Base-by-base conservation (phyloP, 768 basidiomycete genomes). In the Hypsizygus marmoreus region DNA sequence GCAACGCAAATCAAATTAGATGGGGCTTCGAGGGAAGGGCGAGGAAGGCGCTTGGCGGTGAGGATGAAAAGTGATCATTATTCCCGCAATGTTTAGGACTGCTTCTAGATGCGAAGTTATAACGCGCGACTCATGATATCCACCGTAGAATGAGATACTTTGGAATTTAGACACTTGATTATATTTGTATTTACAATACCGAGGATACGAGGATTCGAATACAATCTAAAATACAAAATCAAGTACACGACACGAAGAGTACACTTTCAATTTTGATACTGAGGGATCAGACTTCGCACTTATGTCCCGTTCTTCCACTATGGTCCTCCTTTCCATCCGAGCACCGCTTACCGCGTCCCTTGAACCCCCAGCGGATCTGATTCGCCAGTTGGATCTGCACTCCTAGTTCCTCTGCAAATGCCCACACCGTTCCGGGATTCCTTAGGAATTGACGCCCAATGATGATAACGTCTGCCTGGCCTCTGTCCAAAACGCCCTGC, bases 371-470 rank as follows among this genome's bases (percentile, higher is more conserved):
- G 36, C 69, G 68, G 34, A 83, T 82, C 61, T 84, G 82, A 48
- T 77, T 61, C 2, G 80, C 74, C 5, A 71, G 19, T 16, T 69
- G 66, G 14, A 79, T 63, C 19, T 64, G 55, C 4, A 82, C 75
- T 2, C 73, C 79, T 20, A 84, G 57, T 30, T 82, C 77, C 14
- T 81, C 76, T 2, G 82, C 81, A 56, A 80, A 81, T 6, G 67
- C 55, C 73, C 73, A 74, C 3, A 77, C 74, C 2, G 63, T 53
- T 0, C 73, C 76, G 0, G 83, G 84, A 53, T 86, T 78, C 66
- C 78, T 80, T 61, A 77, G 75, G 69, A 86, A 84, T 40, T 72
- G 69, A 30, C 79, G 60, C 16, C 77, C 80, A 10, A 79, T 70
- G 34, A 75, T 49, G 4, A 87, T 64, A 3, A 79, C 76, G 54